Evolutionary conservation across 2,329 filamentous ascomycete species (phyloP), one percentile per base, ranked within the genome.

Genomic region (Juglanconis juglandina): DNA sequence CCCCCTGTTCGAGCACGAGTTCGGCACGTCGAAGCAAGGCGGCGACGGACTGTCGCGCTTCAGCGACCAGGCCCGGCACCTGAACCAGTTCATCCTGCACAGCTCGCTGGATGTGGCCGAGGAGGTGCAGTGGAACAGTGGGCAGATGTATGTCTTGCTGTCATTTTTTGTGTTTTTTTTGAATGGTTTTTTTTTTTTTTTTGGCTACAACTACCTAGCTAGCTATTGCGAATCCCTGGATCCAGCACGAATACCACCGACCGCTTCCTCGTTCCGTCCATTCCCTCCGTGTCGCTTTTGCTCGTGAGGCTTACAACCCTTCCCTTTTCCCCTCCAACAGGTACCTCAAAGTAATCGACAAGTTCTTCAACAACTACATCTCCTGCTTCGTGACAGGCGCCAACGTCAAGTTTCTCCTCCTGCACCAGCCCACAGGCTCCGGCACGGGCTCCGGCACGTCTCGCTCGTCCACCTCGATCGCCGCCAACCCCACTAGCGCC

Each of bases 81-180:
- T 97, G 82, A 97, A 97, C 78, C 95, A 97, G 75, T 98, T 99
- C 79, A 92, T 98, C 72, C 87, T 96, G 37, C 94, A 99, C 78
- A 93, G 91, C 67, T 91, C 91, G 66, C 81, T 99, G 60, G 95
- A 99, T 74, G 91, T 98, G 50, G 90, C 96, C 55, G 95, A 99
- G 77, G 95, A 99, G 76, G 87, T 94, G 35, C 95, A 98, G 77
- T 99, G 95, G 94, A 89, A 87, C 6, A 91, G 82, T 63, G 90
- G 90, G 4, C 88, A 91, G 68, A 89, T 96, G 92, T 96, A 78
- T 65, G 81, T 72, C 14, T 4, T 7, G 24, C 8, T 32, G 10
- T 33, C 9, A 41, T 11, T n/a, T 35, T 8, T 44, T 47, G n/a
- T 37, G 52, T 52, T 10, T n/a, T 4, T 7, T 30, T 9, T 32